Conservation (phyloP, 2,329 filamentous ascomycete genomes). For the Colletotrichum sp. region DNA sequence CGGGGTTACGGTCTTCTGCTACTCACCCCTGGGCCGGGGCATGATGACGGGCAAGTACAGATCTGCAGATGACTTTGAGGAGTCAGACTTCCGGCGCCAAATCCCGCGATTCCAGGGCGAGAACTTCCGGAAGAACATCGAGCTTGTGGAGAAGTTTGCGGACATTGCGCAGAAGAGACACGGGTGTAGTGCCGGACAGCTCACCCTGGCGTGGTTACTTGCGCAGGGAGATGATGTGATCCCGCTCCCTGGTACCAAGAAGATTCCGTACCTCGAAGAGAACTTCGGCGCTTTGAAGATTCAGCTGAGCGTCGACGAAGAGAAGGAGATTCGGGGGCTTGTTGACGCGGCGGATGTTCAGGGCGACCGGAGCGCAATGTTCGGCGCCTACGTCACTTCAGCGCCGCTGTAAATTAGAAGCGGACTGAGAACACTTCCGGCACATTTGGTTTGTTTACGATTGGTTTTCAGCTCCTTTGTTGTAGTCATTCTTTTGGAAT, state of each 20-base stretch:
- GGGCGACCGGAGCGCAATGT: conserved; percentile 23
- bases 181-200: conserved; percentile 57
- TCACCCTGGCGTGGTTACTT: conserved; percentile 69
- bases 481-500: neutral
- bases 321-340: conserved; percentile 34
- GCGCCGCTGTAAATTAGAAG: neutral
- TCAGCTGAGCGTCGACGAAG: conserved; percentile 36
- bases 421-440: neutral
- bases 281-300: conserved; percentile 43
- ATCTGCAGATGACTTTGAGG: conserved; percentile 49
- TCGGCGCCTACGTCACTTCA: neutral
- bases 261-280: conserved; percentile 50
- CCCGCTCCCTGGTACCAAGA: conserved; percentile 61
- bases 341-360: conserved; percentile 30
- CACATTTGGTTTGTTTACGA: neutral
- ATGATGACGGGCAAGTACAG: conserved; percentile 58
- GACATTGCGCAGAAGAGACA: conserved; percentile 55
- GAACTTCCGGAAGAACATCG: conserved; percentile 61
- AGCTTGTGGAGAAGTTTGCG: conserved; percentile 55
- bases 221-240: conserved; percentile 65
- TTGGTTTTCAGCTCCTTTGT: neutral
- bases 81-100: conserved; percentile 50
- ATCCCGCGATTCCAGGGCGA: conserved; percentile 55
- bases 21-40: conserved; percentile 65
- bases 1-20: conserved; percentile 61